phyloP scores from a whole-genome alignment of 169 alveolate genomes.

The Cryptosporidium canis region DNA sequence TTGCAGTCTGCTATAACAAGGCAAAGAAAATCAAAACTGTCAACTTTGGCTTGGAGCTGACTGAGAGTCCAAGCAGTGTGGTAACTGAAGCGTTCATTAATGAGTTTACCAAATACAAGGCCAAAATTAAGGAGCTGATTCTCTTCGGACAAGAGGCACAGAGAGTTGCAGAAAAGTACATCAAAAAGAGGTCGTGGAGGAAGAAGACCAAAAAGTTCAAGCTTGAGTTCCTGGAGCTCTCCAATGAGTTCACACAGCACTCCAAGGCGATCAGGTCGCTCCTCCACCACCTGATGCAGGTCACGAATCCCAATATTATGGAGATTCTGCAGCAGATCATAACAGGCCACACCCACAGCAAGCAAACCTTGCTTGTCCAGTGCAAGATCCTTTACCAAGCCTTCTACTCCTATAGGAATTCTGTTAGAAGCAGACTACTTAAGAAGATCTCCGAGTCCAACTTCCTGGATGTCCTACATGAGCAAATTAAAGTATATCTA shows the following conservation, averaged over 20 bases:
- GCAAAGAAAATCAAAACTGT: slow-evolving; percentile 44
- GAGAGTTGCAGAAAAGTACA: slow-evolving; percentile 50
- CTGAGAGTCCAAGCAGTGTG: neutral
- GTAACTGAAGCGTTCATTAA: slow-evolving; percentile 8
- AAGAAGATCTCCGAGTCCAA: slow-evolving; percentile 11
- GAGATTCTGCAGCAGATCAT: slow-evolving; percentile 20
- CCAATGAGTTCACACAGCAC: slow-evolving; percentile 17
- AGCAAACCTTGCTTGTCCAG: slow-evolving; percentile 2
- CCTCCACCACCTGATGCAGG: slow-evolving; percentile 1
- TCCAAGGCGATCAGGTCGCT: slow-evolving; percentile 36
- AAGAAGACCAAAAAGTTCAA: slow-evolving; percentile 33
- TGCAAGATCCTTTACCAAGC: slow-evolving; percentile 45
- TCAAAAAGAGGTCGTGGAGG: slow-evolving; percentile 60
- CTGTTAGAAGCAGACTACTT: slow-evolving; percentile 31
- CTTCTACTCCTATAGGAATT: slow-evolving; percentile 26
- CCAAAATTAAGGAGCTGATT: slow-evolving; percentile 28
- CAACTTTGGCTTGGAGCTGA: slow-evolving; percentile 44
- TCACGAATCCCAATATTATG: slow-evolving; percentile 5
- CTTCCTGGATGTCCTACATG: slow-evolving; percentile 22
- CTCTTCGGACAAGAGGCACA: slow-evolving; percentile 28
- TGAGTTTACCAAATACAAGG: slow-evolving; percentile 5
- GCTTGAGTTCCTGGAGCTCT: slow-evolving; percentile 18
- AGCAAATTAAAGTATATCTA: slow-evolving; percentile 7
- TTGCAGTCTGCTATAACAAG: slow-evolving; percentile 6
- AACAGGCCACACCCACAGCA: slow-evolving; percentile 2